phyloP scores from a whole-genome alignment of 225 moss, liverwort and hornwort genomes.

The Sphagnum tenellum region DNA sequence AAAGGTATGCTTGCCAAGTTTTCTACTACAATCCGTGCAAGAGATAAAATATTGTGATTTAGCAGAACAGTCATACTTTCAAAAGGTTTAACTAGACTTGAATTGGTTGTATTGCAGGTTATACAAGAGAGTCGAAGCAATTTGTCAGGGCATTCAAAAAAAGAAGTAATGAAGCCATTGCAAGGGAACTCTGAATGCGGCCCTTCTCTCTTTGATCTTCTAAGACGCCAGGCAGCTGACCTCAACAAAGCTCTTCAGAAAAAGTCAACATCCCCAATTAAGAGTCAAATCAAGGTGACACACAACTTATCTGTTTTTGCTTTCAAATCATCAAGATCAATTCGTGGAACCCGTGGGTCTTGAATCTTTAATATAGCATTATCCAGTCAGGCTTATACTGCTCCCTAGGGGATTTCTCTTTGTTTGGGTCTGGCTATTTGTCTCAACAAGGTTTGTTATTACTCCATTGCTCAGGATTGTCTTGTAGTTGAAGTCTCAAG shows the following conservation, averaged over 20 bases:
- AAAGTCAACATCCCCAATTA: conserved; percentile 20
- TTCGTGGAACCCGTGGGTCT: too few relatives aligned
- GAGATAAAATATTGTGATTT: not conserved
- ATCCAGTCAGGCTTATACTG: too few relatives aligned
- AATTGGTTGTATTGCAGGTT: conserved; percentile 13
- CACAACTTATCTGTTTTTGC: conserved; percentile 80
- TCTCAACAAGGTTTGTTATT: too few relatives aligned
- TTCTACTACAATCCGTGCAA: not conserved
- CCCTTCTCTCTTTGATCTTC: conserved; percentile 77
- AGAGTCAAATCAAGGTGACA: conserved; percentile 38
- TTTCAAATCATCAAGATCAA: conserved; percentile 18
- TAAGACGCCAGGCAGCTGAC: conserved; percentile 80
- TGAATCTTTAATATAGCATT: too few relatives aligned
- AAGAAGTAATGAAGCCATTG: conserved; percentile 18
- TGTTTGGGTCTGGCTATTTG: too few relatives aligned
- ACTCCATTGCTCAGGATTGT: too few relatives aligned
- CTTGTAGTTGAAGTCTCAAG: too few relatives aligned
- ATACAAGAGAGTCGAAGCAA: not conserved
- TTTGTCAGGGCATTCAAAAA: not conserved
- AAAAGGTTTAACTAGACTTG: conserved; percentile 3
- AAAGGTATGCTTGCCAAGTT: not conserved
- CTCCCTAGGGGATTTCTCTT: too few relatives aligned
- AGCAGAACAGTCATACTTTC: not conserved
- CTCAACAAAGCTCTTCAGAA: conserved; percentile 35
- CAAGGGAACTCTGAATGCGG: conserved; percentile 11